Percentiles rank a stretch among this genome's conserved stretches.
These are phyloP conservation scores for Neofusicoccum parvum DNA, from an alignment of 2,329 filamentous ascomycete genomes.

Conservation along the genomic window DNA sequence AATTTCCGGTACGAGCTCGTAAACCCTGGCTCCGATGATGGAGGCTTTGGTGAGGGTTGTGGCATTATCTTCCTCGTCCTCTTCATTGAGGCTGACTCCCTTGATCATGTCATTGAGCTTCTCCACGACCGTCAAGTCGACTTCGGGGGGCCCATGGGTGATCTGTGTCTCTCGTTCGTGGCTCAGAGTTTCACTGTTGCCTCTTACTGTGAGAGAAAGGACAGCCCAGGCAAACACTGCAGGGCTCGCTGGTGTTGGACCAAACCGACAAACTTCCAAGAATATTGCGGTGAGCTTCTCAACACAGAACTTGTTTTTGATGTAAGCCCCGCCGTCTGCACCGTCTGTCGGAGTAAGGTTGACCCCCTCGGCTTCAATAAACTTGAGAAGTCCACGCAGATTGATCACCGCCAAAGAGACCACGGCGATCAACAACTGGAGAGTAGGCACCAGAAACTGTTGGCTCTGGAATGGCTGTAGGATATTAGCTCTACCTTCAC, in stretches of 20 bases:
- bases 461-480: slow-evolving; percentile 45
- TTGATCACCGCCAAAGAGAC: slow-evolving; percentile 75
- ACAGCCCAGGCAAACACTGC: slow-evolving; percentile 81
- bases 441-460: slow-evolving; percentile 56
- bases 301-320: slow-evolving; percentile 71
- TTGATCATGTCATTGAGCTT: slow-evolving; percentile 13
- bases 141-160: slow-evolving; percentile 12
- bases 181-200: slow-evolving; percentile 25
- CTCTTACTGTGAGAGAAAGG: slow-evolving; percentile 45
- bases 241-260: slow-evolving; percentile 67
- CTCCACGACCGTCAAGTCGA: slow-evolving; percentile 3
- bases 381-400: slow-evolving; percentile 61
- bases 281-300: slow-evolving; percentile 74
- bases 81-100: slow-evolving; percentile 9
- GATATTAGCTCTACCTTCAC: slow-evolving; percentile 1
- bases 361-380: slow-evolving; percentile 44
- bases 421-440: slow-evolving; percentile 70
- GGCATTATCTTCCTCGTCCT: slow-evolving; percentile 15
- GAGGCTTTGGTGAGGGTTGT: slow-evolving; percentile 8
- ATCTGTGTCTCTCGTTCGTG: slow-evolving; percentile 33
- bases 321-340: slow-evolving; percentile 51
- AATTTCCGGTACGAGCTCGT: slow-evolving; percentile 13
- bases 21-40: neutral
- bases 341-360: neutral
- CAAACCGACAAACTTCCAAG: slow-evolving; percentile 42